phyloP scores from a whole-genome alignment of 495 filamentous ascomycete species.

The Penicillium chermesinum region DNA sequence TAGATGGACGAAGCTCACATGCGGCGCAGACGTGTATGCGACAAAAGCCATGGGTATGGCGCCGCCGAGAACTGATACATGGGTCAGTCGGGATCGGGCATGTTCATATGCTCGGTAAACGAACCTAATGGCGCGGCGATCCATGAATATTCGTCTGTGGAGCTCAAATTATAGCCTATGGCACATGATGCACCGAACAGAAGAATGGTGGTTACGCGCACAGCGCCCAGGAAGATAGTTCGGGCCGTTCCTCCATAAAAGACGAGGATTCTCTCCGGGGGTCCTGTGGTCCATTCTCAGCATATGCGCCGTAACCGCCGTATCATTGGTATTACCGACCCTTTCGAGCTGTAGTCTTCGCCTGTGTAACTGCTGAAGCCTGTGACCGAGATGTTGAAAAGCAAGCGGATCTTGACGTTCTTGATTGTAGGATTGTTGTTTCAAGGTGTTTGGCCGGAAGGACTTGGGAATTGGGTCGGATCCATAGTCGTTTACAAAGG shows the following conservation, averaged over 20 bases:
- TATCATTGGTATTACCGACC: conserved; percentile 20
- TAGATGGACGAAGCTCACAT: conserved; percentile 68
- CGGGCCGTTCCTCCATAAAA: conserved; percentile 67
- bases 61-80: conserved; percentile 53
- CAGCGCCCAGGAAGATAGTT: conserved; percentile 58
- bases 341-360: conserved; percentile 23
- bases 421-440: conserved; percentile 13
- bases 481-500: conserved; percentile 23
- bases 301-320: neutral
- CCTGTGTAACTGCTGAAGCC: conserved; percentile 17
- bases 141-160: conserved; percentile 40
- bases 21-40: conserved; percentile 58
- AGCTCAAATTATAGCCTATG: conserved; percentile 56
- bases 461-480: conserved; percentile 30
- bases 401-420: conserved; percentile 8
- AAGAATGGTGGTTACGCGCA: conserved; percentile 69
- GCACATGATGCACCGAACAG: conserved; percentile 59
- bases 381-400: conserved; percentile 7
- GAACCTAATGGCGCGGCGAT: conserved; percentile 46
- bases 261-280: conserved; percentile 58
- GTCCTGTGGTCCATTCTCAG: conserved; percentile 20
- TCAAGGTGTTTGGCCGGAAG: conserved; percentile 24
- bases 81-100: conserved; percentile 1
- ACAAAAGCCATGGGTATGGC: conserved; percentile 63
- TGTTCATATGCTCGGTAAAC: neutral